A percentile compares a stretch with the other conserved stretches of the same genome.
phyloP scores from a whole-genome alignment of 305 asterid species.

The Rubia tinctorum region DNA sequence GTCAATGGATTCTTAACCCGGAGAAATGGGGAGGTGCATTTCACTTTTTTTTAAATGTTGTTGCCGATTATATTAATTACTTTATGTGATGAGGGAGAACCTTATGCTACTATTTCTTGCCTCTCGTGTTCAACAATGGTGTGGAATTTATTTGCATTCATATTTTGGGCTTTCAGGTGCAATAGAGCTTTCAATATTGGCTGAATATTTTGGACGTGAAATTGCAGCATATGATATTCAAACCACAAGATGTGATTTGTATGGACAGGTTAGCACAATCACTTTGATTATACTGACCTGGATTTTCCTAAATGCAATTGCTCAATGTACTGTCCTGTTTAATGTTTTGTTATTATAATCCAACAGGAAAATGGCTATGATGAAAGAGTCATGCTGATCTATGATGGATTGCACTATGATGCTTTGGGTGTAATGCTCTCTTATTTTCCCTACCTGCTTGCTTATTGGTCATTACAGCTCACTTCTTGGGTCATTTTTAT shows the following conservation, averaged over 20 bases:
- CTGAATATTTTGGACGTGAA: constrained; percentile 76
- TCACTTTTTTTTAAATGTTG: constrained; percentile 16
- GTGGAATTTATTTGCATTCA: constrained; percentile 14
- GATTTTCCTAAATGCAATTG: background rate
- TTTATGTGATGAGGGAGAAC: constrained; percentile 3
- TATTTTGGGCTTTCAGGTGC: constrained; percentile 57
- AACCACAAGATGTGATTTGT: constrained; percentile 87
- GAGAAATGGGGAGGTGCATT: constrained; percentile 94
- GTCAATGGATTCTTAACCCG: constrained; percentile 89
- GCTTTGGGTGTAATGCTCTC: constrained; percentile 69
- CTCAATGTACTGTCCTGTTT: background rate
- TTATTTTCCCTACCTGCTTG: constrained; percentile 20
- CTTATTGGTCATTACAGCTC: background rate
- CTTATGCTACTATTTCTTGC: constrained; percentile 3
- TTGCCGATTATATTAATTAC: background rate
- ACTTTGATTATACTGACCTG: constrained; percentile 17
- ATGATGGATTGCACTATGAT: constrained; percentile 98
- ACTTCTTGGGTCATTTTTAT: background rate
- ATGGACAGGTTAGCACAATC: constrained; percentile 69
- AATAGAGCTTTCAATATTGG: constrained; percentile 85
- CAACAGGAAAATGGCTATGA: constrained; percentile 58
- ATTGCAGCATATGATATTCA: constrained; percentile 97
- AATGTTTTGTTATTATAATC: constrained; percentile 9
- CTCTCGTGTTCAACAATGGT: constrained; percentile 8
- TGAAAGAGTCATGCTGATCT: constrained; percentile 93